Base-by-base conservation (phyloP, 23 red algal species). In the Gracilaria gracilis region DNA sequence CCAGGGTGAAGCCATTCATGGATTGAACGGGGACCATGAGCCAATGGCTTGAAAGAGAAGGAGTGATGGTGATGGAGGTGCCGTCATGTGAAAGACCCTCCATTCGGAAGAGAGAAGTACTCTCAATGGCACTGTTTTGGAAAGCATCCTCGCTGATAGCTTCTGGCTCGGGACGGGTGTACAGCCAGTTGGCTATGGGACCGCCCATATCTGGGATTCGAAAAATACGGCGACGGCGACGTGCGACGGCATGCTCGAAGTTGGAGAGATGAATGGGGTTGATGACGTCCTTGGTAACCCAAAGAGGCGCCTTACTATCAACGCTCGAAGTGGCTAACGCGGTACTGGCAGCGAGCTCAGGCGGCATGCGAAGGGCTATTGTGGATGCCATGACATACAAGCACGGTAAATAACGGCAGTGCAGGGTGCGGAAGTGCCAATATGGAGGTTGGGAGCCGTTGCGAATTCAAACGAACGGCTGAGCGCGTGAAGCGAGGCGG, bases 111-210 rank as follows among this genome's bases (percentile, higher is more conserved):
- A 90, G 20, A 75, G 87, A 44, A 25, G 87, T 76, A 75, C 65
- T 76, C 42, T 90, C 87, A 40, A 69, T 73, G 58, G 87, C 87
- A 62, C 65, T 75, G 51, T 81, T 80, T n/a, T 29, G 35, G 40
- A 90, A 90, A 44, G 87, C 53, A 69, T 90, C 73, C 50, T 90
- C 75, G 64, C 87, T 75, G 42, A 90, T 47, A 23, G 87, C 87
- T 14, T 77, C 87, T 19, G 77, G 51, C 48, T 46, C 42, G 14
- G 87, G 87, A 1, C 87, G 87, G 61, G 87, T 80, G 87, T 81
- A 90, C 14, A 90, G 55, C 87, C 87, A 90, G 55, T 90, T 48
- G 72, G 67, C 67, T 27, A 90, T 74, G 87, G 61, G 44, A 0
- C 71, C 57, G 47, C 71, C 71, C 44, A 44, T 49, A 36, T 90